Conservation (phyloP, 148 eudicot genomes). For the Rhododendron simsii region DNA sequence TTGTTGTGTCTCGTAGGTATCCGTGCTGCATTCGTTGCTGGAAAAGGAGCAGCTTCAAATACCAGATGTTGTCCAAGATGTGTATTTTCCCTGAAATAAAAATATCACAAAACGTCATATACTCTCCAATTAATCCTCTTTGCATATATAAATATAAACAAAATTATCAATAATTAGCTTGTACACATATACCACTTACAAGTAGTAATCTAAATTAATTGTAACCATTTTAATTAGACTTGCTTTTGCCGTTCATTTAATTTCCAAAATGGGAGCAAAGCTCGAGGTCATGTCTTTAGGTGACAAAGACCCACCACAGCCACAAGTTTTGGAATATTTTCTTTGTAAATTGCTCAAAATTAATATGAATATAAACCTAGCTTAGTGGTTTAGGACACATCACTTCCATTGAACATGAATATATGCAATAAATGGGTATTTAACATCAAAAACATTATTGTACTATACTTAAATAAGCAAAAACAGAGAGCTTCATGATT, state of each 20-base stretch:
- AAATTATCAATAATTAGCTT: not conserved
- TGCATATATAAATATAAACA: not conserved
- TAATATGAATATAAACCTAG: not conserved
- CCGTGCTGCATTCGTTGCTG: too few species aligned
- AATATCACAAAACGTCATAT: too few species aligned
- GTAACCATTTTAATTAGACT: not conserved
- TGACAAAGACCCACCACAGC: constrained; percentile 22
- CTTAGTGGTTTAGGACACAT: not conserved
- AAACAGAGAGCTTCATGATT: too few species aligned
- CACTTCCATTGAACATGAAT: not conserved
- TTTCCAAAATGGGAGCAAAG: constrained; percentile 25
- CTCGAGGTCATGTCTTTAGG: constrained; percentile 22
- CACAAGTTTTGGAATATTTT: not conserved
- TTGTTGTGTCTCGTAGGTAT: too few species aligned
- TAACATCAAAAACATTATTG: not conserved
- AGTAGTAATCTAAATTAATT: not conserved
- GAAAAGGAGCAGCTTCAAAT: too few species aligned
- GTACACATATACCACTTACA: not conserved
- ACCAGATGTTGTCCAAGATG: too few species aligned
- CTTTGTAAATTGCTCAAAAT: not conserved
- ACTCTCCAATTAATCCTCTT: not conserved
- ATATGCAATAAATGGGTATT: not conserved
- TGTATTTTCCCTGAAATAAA: too few species aligned
- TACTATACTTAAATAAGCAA: too few species aligned
- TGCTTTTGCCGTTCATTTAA: constrained; percentile 1